Evolutionary conservation across 352 stramenopile genomes (phyloP), one percentile per base, ranked within the genome.

Genomic region (Nothophytophthora sp.): DNA sequence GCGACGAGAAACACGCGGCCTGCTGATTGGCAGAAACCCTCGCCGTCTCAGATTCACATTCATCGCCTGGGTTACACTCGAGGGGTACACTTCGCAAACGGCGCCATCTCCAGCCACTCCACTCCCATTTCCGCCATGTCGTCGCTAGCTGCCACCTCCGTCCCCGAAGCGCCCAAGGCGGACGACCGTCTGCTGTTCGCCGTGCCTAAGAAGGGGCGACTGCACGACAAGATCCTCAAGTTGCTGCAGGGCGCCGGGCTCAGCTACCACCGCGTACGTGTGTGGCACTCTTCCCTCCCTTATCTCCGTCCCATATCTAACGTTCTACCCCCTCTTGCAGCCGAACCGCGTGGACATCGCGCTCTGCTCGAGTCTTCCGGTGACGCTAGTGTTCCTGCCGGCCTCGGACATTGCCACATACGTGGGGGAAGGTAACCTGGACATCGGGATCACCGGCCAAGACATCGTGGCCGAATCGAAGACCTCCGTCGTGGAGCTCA

Each of bases 391-490:
- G 33, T 99, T 99, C 63, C 70, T 99, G 18, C 96, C 96, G 1
- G 96, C 97, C 1, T 67, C 96, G 0, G 97, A 99, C 72, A 99
- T 99, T 70, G 94, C 97, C 4, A 98, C 91, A 47, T 99, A 98
- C 60, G 96, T 99, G 10, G 97, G 95, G 33, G 95, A 99, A 49
- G 97, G 97, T 56, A 98, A 99, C 64, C 73, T 99, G 28, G 97
- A 99, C 67, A 82, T 99, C 15, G 97, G 97, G n/a, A 99, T 99
- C 67, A 99, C 97, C 18, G 97, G 97, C 36, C 81, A 97, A 48
- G 92, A 98, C 65, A 96, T 98, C 38, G 86, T 98, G 6, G 86
- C 90, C 34, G 96, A 99, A 73, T 96, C 77, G 45, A 44, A 81
- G 41, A 96, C 96, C 3, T 70, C 88, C 11, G 92, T 98, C 24